A percentile compares a stretch with the other conserved stretches of the same genome.
phyloP scores from a whole-genome alignment of 177 flowering plant genomes.

The Vitis hybrid region DNA sequence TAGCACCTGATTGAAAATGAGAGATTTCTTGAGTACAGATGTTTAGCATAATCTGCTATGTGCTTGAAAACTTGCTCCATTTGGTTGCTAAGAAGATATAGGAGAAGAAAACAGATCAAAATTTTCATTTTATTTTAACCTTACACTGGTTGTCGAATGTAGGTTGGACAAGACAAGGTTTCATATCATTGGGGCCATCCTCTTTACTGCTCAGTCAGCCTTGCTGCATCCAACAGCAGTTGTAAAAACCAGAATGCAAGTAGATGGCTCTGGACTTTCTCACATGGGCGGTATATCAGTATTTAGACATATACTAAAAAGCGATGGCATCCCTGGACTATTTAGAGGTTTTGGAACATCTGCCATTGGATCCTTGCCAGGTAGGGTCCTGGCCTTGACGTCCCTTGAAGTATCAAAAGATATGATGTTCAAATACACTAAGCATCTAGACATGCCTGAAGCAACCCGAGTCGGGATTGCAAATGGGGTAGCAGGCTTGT shows the following conservation, averaged over 20 bases:
- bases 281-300: constrained; percentile 50
- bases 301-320: constrained; percentile 46
- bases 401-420: constrained; percentile 78
- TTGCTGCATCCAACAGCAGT: constrained; percentile 69
- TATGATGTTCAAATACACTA: constrained; percentile 49
- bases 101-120: too few relatives aligned
- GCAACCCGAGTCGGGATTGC: constrained; percentile 75
- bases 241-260: constrained; percentile 88
- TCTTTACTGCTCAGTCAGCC: constrained; percentile 66
- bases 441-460: constrained; percentile 53
- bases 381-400: constrained; percentile 65
- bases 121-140: too few relatives aligned
- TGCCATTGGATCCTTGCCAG: constrained; percentile 75
- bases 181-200: constrained; percentile 70
- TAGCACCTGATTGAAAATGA: too few relatives aligned
- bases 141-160: background rate
- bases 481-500: constrained; percentile 81
- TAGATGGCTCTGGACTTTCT: constrained; percentile 47
- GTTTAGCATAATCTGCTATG: too few relatives aligned
- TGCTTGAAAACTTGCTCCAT: too few relatives aligned
- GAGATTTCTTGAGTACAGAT: too few relatives aligned
- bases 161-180: constrained; percentile 90
- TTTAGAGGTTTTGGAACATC: constrained; percentile 83
- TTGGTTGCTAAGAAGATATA: too few relatives aligned
- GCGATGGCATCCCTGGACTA: constrained; percentile 71